These are phyloP conservation scores for Cercospora sesami DNA, from an alignment of 2,329 filamentous ascomycete species.

Conservation along the genomic window DNA sequence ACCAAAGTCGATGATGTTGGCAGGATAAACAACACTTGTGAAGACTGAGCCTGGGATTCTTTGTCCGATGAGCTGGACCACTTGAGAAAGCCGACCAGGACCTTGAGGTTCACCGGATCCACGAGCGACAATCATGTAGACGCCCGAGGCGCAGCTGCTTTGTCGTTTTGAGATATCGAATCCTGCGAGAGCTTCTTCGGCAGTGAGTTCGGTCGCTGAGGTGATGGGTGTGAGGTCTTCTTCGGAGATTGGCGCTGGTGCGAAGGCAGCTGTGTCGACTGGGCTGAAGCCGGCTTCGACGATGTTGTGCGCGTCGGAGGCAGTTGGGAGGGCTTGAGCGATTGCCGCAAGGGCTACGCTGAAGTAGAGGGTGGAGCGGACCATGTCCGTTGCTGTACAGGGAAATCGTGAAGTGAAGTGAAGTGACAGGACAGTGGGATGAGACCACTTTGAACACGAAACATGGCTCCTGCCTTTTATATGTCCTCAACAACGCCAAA, in stretches of 20 bases:
- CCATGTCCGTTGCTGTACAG: background rate
- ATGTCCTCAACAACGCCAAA: background rate
- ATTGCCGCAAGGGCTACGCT: background rate
- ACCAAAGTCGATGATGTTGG: background rate
- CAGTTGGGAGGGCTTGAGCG: background rate
- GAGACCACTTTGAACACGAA: background rate
- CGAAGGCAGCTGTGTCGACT: background rate
- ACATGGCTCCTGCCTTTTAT: background rate
- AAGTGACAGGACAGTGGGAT: background rate
- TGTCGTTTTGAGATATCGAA: background rate
- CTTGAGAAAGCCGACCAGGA: background rate
- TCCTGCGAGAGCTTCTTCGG: background rate
- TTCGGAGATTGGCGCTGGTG: background rate
- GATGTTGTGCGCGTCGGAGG: background rate
- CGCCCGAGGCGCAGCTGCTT: background rate
- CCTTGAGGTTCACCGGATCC: background rate
- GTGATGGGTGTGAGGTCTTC: background rate
- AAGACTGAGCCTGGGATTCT: background rate
- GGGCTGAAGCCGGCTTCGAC: background rate
- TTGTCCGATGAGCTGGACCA: background rate
- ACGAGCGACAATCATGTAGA: conserved; percentile 3
- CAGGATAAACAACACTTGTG: background rate
- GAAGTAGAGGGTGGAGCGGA: background rate
- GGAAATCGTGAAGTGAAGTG: background rate
- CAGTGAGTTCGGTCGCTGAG: background rate